Conservation (phyloP, 257 asterid species). For the Solanum pinnatisectum region DNA sequence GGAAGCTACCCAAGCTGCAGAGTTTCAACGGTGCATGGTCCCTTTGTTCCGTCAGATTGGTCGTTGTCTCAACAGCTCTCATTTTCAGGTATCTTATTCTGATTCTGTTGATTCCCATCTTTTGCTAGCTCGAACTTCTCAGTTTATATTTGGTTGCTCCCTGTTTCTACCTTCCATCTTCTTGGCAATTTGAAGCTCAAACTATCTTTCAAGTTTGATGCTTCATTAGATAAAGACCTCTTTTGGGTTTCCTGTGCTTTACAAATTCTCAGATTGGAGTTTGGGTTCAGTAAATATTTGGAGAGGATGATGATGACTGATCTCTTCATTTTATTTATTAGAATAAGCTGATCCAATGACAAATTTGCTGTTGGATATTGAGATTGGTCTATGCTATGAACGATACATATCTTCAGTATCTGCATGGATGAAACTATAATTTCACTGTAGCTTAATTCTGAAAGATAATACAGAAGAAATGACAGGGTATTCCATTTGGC, state of each 20-base stretch:
- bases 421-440: background rate
- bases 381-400: background rate
- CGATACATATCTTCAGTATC: background rate
- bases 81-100: conserved; percentile 24
- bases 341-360: background rate
- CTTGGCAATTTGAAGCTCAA: background rate
- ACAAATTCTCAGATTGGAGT: background rate
- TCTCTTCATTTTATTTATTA: background rate
- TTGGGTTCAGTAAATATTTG: background rate
- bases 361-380: background rate
- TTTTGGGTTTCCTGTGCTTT: background rate
- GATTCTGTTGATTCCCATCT: background rate
- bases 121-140: background rate
- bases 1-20: conserved; percentile 30
- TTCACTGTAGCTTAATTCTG: background rate
- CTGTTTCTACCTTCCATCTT: background rate
- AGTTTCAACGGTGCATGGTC: conserved; percentile 31
- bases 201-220: background rate
- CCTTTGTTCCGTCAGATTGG: conserved; percentile 29
- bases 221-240: background rate
- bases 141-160: background rate
- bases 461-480: background rate
- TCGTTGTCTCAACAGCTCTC: conserved; percentile 31
- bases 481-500: background rate
- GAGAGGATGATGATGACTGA: background rate